Evolutionary conservation across 257 asterid species (phyloP).

Genomic region (Forsythia suspensa): DNA sequence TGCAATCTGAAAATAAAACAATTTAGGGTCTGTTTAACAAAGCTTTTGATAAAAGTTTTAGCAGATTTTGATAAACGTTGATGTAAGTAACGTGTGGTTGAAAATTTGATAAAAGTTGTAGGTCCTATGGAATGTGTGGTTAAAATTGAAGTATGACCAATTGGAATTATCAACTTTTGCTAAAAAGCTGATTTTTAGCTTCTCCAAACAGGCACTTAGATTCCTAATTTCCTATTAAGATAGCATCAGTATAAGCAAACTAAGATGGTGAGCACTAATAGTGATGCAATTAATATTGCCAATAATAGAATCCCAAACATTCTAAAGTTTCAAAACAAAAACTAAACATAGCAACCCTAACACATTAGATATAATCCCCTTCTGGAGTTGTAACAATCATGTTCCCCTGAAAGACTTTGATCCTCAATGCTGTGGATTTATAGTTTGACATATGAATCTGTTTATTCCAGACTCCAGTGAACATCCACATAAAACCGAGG

Average conservation of each 20-base stretch:
- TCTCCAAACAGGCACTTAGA: not conserved
- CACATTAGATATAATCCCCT: constrained; percentile 11
- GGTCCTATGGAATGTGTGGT: too few relatives aligned
- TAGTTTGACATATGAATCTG: not conserved
- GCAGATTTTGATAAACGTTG: too few relatives aligned
- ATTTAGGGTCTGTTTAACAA: not conserved
- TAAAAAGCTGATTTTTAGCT: too few relatives aligned
- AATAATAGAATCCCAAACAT: constrained; percentile 11
- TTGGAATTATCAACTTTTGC: too few relatives aligned
- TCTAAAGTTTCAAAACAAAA: constrained; percentile 14
- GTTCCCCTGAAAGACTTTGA: not conserved
- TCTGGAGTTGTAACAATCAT: not conserved
- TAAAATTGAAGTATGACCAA: too few relatives aligned
- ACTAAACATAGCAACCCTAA: constrained; percentile 3
- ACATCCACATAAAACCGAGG: not conserved
- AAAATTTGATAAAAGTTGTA: too few relatives aligned
- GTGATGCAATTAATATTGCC: constrained; percentile 12
- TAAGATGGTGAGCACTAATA: constrained; percentile 12
- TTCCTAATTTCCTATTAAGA: not conserved
- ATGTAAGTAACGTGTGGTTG: too few relatives aligned
- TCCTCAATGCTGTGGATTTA: not conserved
- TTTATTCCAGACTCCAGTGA: not conserved
- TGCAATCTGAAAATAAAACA: constrained; percentile 28
- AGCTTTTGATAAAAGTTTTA: too few relatives aligned
- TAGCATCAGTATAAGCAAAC: constrained; percentile 12